phyloP scores from a whole-genome alignment of 768 basidiomycete species.

The Mycena latifolia region DNA sequence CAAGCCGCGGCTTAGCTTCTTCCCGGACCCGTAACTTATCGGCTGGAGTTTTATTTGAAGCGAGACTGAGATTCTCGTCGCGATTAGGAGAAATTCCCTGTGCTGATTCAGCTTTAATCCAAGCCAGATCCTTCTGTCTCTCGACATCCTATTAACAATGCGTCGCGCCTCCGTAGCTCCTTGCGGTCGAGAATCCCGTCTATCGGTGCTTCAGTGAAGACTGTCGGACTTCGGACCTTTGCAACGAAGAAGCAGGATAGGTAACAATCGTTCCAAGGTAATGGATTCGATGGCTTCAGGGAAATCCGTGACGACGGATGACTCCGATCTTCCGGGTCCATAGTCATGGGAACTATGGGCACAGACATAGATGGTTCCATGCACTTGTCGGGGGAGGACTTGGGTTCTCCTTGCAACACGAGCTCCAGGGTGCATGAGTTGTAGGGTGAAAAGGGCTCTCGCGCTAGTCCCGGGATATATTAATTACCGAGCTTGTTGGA shows the following conservation, averaged over 20 bases:
- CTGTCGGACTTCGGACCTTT: constrained; percentile 8
- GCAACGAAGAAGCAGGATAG: constrained; percentile 2
- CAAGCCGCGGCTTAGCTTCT: no score
- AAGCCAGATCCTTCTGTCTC: not conserved
- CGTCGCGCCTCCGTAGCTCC: not conserved
- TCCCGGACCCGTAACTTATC: no score
- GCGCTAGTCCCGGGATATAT: not conserved
- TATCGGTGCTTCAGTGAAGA: not conserved
- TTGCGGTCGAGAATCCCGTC: not conserved
- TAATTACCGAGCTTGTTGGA: not conserved
- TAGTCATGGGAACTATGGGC: constrained; percentile 23
- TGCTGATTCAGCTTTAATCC: no score
- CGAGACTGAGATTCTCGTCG: no score
- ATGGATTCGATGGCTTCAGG: constrained; percentile 14
- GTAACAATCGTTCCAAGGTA: constrained; percentile 32
- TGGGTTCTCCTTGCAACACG: constrained; percentile 19
- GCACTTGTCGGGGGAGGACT: not conserved
- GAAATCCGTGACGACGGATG: constrained; percentile 24
- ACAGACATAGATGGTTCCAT: constrained; percentile 27
- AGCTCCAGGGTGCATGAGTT: not conserved
- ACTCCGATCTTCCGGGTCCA: no score
- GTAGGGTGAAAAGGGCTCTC: not conserved
- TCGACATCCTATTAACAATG: not conserved
- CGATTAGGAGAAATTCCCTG: no score
- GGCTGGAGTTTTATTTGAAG: no score